Conservation (phyloP, 345 rosid species). For the Triadica sebifera region DNA sequence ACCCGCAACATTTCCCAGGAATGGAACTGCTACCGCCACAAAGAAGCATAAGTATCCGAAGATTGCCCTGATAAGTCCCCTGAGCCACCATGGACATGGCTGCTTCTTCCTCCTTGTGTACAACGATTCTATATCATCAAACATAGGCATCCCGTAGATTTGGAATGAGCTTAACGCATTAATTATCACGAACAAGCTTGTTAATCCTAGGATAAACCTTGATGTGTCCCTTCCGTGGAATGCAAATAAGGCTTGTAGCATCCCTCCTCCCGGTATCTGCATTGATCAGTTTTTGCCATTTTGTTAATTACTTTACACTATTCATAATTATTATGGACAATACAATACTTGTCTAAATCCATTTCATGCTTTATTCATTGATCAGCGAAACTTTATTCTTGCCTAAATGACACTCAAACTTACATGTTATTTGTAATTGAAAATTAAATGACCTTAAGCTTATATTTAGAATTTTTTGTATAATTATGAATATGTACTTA, state of each 20-base stretch:
- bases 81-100: slow-evolving; percentile 33
- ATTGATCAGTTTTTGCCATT: too few relatives aligned
- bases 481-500: too few relatives aligned
- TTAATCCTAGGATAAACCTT: slow-evolving; percentile 21
- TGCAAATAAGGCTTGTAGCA: slow-evolving; percentile 29
- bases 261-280: slow-evolving; percentile 32
- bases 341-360: too few relatives aligned
- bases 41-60: slow-evolving; percentile 33
- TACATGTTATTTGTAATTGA: too few relatives aligned
- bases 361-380: too few relatives aligned
- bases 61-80: slow-evolving; percentile 20
- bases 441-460: too few relatives aligned
- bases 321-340: too few relatives aligned
- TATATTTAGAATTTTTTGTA: too few relatives aligned
- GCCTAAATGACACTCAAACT: too few relatives aligned
- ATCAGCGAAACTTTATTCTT: too few relatives aligned
- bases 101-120: slow-evolving; percentile 21
- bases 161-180: slow-evolving; percentile 35
- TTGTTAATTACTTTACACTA: too few relatives aligned
- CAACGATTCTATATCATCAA: slow-evolving; percentile 26
- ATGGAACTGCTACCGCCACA: slow-evolving; percentile 34
- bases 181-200: slow-evolving; percentile 27
- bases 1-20: slow-evolving; percentile 27
- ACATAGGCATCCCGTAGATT: slow-evolving; percentile 36
- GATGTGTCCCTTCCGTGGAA: slow-evolving; percentile 26